Base-by-base conservation (phyloP, 176 grass and related monocot species). In the Oryza glaberrima region DNA sequence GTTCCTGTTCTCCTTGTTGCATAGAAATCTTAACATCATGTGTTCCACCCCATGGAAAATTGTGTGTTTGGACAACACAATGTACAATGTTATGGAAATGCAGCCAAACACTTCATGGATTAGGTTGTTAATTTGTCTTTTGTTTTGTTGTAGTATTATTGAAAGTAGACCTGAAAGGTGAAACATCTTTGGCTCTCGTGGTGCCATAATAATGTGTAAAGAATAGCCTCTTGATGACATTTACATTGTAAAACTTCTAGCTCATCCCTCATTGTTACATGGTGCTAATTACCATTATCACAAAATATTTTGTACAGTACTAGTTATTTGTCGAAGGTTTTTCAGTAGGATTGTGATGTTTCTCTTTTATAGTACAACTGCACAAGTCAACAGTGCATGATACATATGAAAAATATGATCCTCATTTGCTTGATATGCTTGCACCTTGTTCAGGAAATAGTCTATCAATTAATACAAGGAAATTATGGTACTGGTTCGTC, bases 391-490 rank as follows among this genome's bases (percentile, higher is more conserved):
- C 75, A 56, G 12, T 23, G 4, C 71, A 77, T 28, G 66, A 58
- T 8, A 90, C 72, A 70, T 49, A 66, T 52, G 43, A 16, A 38
- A 68, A 56, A 73, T 6, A 25, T 9, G 23, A 20, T 48, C 68
- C 17, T 79, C 44, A 75, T 66, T 90, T 46, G 28, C 32, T 70
- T 76, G 28, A 30, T 80, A 47, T 74, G 82, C 20, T 23, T 68
- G 15, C 70, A 76, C 69, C 47, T 5, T 81, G 6, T 68, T 77
- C 87, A 97, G 94, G 94, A 97, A 92, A 88, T 91, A 73, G 69
- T 90, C 69, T 91, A 89, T 77, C 84, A 93, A 48, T 81, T 90
- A 32, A 86, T 98, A 48, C 88, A 91, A 91, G 88, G 87, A 89
- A 91, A 88, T 81, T 17, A 67, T 74, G 75, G 32, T 32, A 69